Percentiles rank a stretch among this genome's conserved stretches.
Evolutionary conservation across 805 yeast genomes (phyloP).

Genomic region (Candida maris): DNA sequence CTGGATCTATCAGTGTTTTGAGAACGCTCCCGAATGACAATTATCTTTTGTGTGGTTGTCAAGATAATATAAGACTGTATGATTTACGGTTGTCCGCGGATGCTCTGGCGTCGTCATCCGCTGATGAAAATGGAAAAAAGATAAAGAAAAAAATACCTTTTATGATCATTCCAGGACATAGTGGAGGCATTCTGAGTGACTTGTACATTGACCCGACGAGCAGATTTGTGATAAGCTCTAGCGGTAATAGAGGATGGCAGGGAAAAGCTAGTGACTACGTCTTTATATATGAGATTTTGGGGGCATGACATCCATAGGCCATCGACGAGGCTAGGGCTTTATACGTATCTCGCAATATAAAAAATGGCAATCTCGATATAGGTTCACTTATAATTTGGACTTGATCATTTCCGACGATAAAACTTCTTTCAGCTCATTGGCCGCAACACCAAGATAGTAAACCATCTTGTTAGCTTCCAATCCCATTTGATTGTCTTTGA

Average conservation of each 20-base stretch:
- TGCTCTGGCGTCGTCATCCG: slow-evolving; percentile 10
- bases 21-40: slow-evolving; percentile 75
- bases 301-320: too few relatives aligned
- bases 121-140: slow-evolving; percentile 17
- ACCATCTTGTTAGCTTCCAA: slow-evolving; percentile 54
- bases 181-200: slow-evolving; percentile 82
- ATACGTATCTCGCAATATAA: too few relatives aligned
- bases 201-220: slow-evolving; percentile 83
- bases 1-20: slow-evolving; percentile 87
- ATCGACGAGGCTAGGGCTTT: too few relatives aligned
- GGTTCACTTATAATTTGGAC: slow-evolving; percentile 22
- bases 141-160: slow-evolving; percentile 60
- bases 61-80: slow-evolving; percentile 84
- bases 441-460: slow-evolving; percentile 69
- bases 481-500: slow-evolving; percentile 57
- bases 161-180: slow-evolving; percentile 92
- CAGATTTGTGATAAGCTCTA: slow-evolving; percentile 81
- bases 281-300: slow-evolving; percentile 73
- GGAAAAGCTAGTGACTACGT: slow-evolving; percentile 77
- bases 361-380: background rate
- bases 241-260: slow-evolving; percentile 96
- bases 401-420: slow-evolving; percentile 33
- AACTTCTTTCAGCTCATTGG: slow-evolving; percentile 73
- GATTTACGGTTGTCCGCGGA: slow-evolving; percentile 48
- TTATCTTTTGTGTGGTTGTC: slow-evolving; percentile 82